phyloP scores from a whole-genome alignment of 2,329 filamentous ascomycete species.

The Zelopaecilomyces penicillatus region DNA sequence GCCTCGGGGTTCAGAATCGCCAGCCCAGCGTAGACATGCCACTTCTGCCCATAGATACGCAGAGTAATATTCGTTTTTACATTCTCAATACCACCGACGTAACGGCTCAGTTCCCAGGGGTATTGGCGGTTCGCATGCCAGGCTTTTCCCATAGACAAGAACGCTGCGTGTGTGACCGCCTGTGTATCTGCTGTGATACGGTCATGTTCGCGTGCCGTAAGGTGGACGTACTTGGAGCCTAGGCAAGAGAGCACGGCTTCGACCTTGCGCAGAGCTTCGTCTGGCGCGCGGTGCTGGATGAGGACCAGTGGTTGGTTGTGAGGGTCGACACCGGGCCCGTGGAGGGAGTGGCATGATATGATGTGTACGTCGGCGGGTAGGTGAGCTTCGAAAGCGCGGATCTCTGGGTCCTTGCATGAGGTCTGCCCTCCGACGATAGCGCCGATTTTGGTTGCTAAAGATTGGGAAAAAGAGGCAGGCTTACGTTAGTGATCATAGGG shows the following conservation, averaged over 20 bases:
- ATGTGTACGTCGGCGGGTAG: constrained; percentile 86
- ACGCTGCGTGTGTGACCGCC: constrained; percentile 94
- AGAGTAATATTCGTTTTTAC: constrained; percentile 98
- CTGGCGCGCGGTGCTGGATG: constrained; percentile 83
- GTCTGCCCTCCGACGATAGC: constrained; percentile 97
- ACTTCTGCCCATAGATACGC: constrained; percentile 96
- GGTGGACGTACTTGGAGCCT: constrained; percentile 75
- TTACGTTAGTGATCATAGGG: constrained; percentile 4
- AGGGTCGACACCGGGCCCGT: constrained; percentile 84
- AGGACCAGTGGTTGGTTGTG: constrained; percentile 85
- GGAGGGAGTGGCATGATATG: constrained; percentile 90
- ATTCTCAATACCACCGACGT: constrained; percentile 95
- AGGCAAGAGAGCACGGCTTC: constrained; percentile 76
- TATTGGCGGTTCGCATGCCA: constrained; percentile 96
- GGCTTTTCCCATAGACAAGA: constrained; percentile 93
- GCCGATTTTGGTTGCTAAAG: constrained; percentile 78
- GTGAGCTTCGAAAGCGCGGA: constrained; percentile 83
- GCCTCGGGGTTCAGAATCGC: constrained; percentile 95
- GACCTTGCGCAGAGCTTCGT: constrained; percentile 68
- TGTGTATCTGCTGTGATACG: constrained; percentile 97
- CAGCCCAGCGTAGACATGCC: constrained; percentile 97
- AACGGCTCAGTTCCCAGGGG: constrained; percentile 93
- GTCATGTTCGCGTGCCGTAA: constrained; percentile 82
- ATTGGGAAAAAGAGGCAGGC: constrained; percentile 27
- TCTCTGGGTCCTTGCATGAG: constrained; percentile 95